A percentile compares a stretch with the other conserved stretches of the same genome.
Conservation (phyloP, 2,329 filamentous ascomycete genomes). For the Chrysosporium queenslandicum region DNA sequence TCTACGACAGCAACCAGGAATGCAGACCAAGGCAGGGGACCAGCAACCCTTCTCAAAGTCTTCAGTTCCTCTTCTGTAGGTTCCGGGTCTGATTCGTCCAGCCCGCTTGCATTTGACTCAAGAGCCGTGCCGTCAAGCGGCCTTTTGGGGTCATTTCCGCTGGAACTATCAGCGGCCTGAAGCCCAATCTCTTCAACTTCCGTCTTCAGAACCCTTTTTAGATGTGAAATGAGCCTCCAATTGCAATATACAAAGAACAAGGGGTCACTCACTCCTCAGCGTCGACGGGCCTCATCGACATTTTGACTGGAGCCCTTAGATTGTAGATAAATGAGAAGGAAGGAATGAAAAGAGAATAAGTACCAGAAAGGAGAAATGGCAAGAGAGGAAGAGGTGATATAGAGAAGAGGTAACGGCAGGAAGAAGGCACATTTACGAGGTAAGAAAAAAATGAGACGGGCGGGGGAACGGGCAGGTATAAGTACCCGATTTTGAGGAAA, state of each 20-base stretch:
- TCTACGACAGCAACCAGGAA: conserved; percentile 50
- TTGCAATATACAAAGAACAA: neutral
- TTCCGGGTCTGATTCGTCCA: conserved; percentile 27
- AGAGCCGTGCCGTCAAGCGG: neutral
- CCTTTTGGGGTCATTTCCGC: neutral
- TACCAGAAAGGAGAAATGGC: neutral
- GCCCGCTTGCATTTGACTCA: neutral
- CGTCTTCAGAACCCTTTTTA: neutral
- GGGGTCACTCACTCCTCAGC: neutral
- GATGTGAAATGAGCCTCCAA: neutral
- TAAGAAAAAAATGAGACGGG: neutral
- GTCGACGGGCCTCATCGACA: neutral
- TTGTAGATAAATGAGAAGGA: too few relatives aligned
- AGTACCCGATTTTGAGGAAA: neutral
- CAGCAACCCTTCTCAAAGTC: conserved; percentile 44
- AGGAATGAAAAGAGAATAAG: too few relatives aligned
- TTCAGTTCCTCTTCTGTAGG: conserved; percentile 44
- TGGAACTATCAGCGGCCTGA: neutral
- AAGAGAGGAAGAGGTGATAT: neutral
- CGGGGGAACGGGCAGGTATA: neutral
- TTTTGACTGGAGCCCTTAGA: too few relatives aligned
- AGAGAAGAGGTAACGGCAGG: neutral
- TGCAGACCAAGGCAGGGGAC: conserved; percentile 46
- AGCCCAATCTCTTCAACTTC: neutral
- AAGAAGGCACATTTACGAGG: neutral